Percentiles rank a stretch among this genome's conserved stretches.
Evolutionary conservation across 371 early-diverging fungal species (phyloP).

Genomic region (Mucor velutinosus): DNA sequence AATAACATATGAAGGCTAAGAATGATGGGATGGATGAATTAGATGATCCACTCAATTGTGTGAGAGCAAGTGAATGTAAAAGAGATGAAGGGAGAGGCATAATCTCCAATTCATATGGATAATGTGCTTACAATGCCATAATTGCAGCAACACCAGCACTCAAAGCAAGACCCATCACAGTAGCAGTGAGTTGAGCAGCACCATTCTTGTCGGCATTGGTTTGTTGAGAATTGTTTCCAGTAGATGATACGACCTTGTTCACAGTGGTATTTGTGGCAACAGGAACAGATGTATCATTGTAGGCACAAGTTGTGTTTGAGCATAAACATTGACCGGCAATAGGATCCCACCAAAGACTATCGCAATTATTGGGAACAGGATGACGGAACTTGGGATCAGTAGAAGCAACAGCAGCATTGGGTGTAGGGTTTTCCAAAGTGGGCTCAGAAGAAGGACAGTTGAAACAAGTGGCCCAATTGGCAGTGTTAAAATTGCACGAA

Average conservation of each 20-base stretch:
- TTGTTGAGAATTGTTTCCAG: background rate
- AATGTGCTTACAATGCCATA: slow-evolving; percentile 9
- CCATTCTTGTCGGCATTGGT: background rate
- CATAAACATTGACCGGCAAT: slow-evolving; percentile 61
- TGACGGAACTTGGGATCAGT: slow-evolving; percentile 51
- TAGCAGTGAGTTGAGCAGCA: background rate
- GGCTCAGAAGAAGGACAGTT: slow-evolving; percentile 63
- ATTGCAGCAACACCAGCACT: slow-evolving; percentile 8
- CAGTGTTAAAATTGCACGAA: slow-evolving; percentile 58
- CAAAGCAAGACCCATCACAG: slow-evolving; percentile 6
- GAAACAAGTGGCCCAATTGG: slow-evolving; percentile 66
- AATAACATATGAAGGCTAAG: background rate
- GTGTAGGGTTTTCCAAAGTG: slow-evolving; percentile 56
- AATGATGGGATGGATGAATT: background rate
- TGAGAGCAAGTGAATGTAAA: background rate
- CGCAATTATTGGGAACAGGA: slow-evolving; percentile 66
- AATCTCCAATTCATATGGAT: background rate
- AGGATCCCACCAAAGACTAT: slow-evolving; percentile 78
- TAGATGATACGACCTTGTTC: slow-evolving; percentile 8
- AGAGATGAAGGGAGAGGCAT: background rate
- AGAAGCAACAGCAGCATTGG: slow-evolving; percentile 39
- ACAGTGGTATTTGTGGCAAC: slow-evolving; percentile 25
- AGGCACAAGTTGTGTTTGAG: slow-evolving; percentile 50
- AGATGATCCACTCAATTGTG: background rate
- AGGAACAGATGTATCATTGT: slow-evolving; percentile 54